These are phyloP conservation scores for Prunus yedoensis DNA, from an alignment of 331 rosid genomes.

Conservation along the genomic window DNA sequence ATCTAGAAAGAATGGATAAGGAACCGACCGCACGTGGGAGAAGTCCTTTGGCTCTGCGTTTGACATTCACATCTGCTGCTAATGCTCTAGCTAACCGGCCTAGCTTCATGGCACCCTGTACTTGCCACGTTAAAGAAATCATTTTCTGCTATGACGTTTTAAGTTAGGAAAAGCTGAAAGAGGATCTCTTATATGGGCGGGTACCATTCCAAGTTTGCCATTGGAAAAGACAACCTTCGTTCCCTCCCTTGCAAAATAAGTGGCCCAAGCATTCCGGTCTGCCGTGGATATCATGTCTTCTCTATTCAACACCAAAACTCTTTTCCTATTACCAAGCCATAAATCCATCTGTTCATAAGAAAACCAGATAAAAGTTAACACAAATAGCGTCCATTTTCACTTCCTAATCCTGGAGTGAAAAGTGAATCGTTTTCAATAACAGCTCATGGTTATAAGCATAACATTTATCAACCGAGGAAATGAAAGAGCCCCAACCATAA, in stretches of 20 bases:
- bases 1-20: neutral
- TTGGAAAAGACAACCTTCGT: slow-evolving; percentile 77
- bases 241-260: slow-evolving; percentile 68
- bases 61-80: slow-evolving; percentile 86
- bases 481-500: neutral
- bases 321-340: slow-evolving; percentile 88
- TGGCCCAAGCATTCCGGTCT: slow-evolving; percentile 96
- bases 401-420: neutral
- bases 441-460: neutral
- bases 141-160: slow-evolving; percentile 17
- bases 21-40: slow-evolving; percentile 83
- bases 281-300: slow-evolving; percentile 91
- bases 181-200: neutral
- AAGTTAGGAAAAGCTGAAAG: slow-evolving; percentile 24
- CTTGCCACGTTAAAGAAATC: slow-evolving; percentile 27
- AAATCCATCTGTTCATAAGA: slow-evolving; percentile 68
- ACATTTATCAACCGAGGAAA: neutral
- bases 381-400: neutral
- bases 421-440: neutral
- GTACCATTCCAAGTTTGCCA: slow-evolving; percentile 94
- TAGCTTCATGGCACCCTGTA: slow-evolving; percentile 87
- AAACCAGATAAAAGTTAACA: neutral
- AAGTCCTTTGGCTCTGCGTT: slow-evolving; percentile 88
- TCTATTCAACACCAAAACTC: slow-evolving; percentile 89
- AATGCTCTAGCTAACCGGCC: slow-evolving; percentile 72